These are phyloP conservation scores for Fonsecaea pedrosoi DNA, from an alignment of 2,329 filamentous ascomycete genomes.

Conservation along the genomic window DNA sequence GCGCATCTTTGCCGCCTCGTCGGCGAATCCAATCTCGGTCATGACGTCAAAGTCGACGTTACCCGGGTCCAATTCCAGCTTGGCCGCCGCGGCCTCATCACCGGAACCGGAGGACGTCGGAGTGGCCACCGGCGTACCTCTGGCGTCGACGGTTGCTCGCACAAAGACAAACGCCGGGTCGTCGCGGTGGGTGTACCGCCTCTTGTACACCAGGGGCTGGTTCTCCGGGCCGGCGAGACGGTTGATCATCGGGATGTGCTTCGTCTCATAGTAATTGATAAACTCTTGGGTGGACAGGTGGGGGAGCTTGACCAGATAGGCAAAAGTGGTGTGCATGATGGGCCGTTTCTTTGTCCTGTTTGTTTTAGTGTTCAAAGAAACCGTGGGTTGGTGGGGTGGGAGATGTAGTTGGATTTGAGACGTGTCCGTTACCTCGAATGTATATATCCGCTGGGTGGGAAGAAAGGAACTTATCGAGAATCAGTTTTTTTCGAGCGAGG, in stretches of 20 bases:
- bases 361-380: no score
- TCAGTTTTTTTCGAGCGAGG: no score
- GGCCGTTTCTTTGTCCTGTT: neutral
- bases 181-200: conserved; percentile 15
- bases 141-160: conserved; percentile 2
- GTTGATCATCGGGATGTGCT: conserved; percentile 16
- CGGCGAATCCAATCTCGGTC: conserved; percentile 14
- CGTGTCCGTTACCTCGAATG: no score
- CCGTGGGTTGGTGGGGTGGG: no score
- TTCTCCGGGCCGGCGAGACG: conserved; percentile 16
- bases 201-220: conserved; percentile 16
- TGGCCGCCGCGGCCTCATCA: no score
- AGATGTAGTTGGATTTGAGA: no score
- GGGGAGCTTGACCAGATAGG: conserved; percentile 7
- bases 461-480: no score
- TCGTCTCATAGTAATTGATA: conserved; percentile 16
- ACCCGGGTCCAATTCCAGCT: neutral
- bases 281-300: conserved; percentile 12
- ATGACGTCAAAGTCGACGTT: conserved; percentile 12
- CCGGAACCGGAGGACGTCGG: neutral
- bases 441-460: no score
- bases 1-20: neutral
- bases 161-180: conserved; percentile 7
- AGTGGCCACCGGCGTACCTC: neutral
- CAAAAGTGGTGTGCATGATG: conserved; percentile 14